These are phyloP conservation scores for Oemleria cerasiformis DNA, from an alignment of 306 rosid genomes.

Conservation along the genomic window DNA sequence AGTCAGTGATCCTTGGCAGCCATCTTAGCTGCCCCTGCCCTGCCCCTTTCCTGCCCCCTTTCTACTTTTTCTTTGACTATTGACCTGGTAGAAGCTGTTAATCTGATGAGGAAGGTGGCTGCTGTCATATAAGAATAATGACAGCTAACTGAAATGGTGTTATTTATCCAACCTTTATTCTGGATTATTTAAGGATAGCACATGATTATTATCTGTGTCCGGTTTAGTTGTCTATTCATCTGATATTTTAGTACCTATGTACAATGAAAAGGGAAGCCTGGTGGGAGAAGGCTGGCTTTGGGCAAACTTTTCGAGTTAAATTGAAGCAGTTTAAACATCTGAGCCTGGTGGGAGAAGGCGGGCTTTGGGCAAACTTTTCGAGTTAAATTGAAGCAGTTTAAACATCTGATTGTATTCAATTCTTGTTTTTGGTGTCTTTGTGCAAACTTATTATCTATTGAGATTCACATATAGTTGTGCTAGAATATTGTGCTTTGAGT, in stretches of 20 bases:
- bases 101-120: background rate
- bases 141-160: no score
- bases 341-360: background rate
- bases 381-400: background rate
- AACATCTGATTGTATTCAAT: background rate
- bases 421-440: background rate
- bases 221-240: background rate
- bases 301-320: background rate
- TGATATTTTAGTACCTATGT: background rate
- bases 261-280: no score
- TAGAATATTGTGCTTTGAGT: background rate
- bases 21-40: no score
- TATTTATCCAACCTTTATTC: no score
- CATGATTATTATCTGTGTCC: background rate
- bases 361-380: background rate
- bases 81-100: background rate
- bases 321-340: background rate
- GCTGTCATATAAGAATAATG: no score
- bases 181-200: no score
- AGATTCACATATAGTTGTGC: background rate
- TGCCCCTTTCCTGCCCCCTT: background rate
- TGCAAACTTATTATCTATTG: background rate
- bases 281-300: background rate
- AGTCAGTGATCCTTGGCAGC: background rate
- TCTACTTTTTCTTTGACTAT: background rate